Conservation (phyloP, 2,329 filamentous ascomycete species). For the Ceratocystis colombiana region DNA sequence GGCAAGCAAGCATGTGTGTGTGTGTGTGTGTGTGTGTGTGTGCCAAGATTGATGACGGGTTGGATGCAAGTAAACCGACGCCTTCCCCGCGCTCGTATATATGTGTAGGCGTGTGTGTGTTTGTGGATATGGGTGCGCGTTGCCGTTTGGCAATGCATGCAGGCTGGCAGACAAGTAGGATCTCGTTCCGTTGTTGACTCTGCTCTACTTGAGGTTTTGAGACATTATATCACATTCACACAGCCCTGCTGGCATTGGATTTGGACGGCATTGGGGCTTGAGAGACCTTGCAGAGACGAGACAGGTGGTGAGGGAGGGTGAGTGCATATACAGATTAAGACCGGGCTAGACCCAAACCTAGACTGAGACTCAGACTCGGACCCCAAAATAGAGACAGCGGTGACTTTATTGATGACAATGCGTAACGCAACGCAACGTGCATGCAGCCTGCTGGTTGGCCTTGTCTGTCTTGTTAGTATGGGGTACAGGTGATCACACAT, state of each 20-base stretch:
- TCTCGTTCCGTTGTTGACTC: conserved; percentile 1
- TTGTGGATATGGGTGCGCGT: not conserved
- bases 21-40: not conserved
- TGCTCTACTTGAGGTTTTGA: not conserved
- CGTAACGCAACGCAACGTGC: not conserved
- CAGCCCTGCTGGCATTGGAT: not conserved
- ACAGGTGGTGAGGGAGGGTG: too few species aligned
- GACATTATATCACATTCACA: not conserved
- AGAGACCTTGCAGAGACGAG: not conserved
- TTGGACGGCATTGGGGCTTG: not conserved
- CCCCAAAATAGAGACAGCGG: not conserved
- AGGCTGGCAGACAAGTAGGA: not conserved
- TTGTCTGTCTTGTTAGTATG: not conserved
- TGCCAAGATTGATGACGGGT: not conserved
- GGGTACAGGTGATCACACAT: conserved; percentile 12
- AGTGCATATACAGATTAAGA: too few species aligned
- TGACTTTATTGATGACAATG: not conserved
- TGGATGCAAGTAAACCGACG: too few species aligned
- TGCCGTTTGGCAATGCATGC: not conserved
- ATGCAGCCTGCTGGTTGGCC: not conserved
- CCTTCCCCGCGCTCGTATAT: not conserved
- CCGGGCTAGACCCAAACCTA: too few species aligned
- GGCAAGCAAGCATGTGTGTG: not conserved
- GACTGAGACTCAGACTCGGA: too few species aligned
- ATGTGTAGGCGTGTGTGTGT: not conserved